phyloP scores from a whole-genome alignment of 371 early-diverging fungal species.

The Apophysomyces ossiformis region DNA sequence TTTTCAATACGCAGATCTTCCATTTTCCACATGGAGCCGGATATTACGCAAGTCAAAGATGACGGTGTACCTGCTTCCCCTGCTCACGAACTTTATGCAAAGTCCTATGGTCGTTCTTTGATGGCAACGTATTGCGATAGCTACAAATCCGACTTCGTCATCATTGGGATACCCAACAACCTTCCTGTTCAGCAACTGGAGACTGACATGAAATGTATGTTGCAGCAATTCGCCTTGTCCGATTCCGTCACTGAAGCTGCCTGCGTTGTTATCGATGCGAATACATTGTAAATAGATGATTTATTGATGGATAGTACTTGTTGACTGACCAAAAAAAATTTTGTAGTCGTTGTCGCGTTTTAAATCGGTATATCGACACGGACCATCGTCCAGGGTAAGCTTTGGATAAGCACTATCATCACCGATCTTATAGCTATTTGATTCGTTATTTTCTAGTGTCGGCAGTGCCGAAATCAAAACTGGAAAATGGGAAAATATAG shows the following conservation, averaged over 20 bases:
- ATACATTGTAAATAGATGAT: constrained; percentile 40
- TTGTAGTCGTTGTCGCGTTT: constrained; percentile 42
- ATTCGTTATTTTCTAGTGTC: not conserved
- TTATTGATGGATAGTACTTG: too few species aligned
- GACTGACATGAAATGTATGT: constrained; percentile 54
- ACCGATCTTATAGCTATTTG: not conserved
- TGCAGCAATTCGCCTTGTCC: constrained; percentile 46
- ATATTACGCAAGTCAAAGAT: constrained; percentile 41
- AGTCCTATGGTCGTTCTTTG: constrained; percentile 69
- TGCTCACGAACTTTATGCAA: constrained; percentile 60
- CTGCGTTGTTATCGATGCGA: constrained; percentile 62
- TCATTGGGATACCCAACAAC: constrained; percentile 63
- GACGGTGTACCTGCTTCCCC: constrained; percentile 30
- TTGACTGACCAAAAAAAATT: not conserved
- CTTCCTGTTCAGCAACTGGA: constrained; percentile 56
- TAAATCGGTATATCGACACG: constrained; percentile 31
- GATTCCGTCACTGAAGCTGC: constrained; percentile 50
- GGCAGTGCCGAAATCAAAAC: not conserved
- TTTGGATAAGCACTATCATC: not conserved
- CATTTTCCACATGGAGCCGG: constrained; percentile 51
- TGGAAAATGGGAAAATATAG: constrained; percentile 27
- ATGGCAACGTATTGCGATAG: constrained; percentile 63
- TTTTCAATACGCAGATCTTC: constrained; percentile 36
- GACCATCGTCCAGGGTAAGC: constrained; percentile 17
- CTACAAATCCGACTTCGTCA: constrained; percentile 66